A percentile compares a stretch with the other conserved stretches of the same genome.
Conservation (phyloP, 495 filamentous ascomycete genomes). For the Lentithecium fluviatile region DNA sequence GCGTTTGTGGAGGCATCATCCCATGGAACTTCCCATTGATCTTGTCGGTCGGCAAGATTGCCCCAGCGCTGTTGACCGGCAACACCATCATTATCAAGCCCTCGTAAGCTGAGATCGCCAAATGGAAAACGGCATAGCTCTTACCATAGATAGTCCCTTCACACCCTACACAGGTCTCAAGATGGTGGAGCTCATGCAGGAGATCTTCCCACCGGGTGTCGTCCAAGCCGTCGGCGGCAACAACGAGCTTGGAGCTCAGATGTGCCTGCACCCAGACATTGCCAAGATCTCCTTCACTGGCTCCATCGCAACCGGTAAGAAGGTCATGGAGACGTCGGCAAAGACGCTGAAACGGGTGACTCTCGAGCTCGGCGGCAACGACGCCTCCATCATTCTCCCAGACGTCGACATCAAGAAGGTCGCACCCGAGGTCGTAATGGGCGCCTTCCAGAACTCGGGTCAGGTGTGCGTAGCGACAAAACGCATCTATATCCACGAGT, state of each 20-base stretch:
- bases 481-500: conserved; percentile 67
- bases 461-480: conserved; percentile 65
- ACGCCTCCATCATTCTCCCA: conserved; percentile 62
- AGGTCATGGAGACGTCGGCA: conserved; percentile 59
- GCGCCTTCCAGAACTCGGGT: conserved; percentile 61
- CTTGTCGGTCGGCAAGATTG: conserved; percentile 55
- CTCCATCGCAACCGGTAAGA: conserved; percentile 62
- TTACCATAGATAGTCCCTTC: conserved; percentile 38
- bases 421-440: conserved; percentile 55
- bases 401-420: conserved; percentile 64
- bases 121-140: not conserved
- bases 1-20: conserved; percentile 40
- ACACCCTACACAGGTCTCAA: conserved; percentile 69
- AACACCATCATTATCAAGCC: conserved; percentile 65
- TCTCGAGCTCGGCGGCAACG: conserved; percentile 66
- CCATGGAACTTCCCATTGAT: conserved; percentile 65
- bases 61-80: conserved; percentile 57
- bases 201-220: conserved; percentile 64
- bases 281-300: conserved; percentile 72
- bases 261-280: conserved; percentile 59
- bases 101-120: conserved; percentile 27
- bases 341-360: conserved; percentile 63
- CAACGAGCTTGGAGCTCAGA: conserved; percentile 60
- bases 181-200: conserved; percentile 59
- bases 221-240: conserved; percentile 66